phyloP scores from a whole-genome alignment of 2,329 filamentous ascomycete genomes.

The Nannizzia gypsea region DNA sequence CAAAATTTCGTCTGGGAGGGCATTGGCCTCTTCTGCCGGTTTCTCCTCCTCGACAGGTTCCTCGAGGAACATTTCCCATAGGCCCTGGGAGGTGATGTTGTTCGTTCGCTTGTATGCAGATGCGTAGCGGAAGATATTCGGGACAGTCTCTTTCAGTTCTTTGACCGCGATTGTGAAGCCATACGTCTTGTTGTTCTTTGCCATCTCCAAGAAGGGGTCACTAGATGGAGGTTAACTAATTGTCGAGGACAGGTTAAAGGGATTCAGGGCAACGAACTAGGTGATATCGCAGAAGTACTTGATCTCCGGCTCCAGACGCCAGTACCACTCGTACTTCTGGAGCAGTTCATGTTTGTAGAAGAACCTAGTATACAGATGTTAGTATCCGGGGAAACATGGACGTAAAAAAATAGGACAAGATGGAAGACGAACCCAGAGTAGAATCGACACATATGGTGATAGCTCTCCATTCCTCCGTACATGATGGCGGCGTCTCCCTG shows the following conservation, averaged over 20 bases:
- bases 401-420: neutral
- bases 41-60: conserved; percentile 37
- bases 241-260: neutral
- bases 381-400: neutral
- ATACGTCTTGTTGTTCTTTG: conserved; percentile 88
- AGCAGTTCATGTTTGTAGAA: conserved; percentile 96
- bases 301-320: conserved; percentile 97
- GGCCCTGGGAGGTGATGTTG: conserved; percentile 76
- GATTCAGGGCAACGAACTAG: conserved; percentile 51
- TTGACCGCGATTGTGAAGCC: conserved; percentile 98
- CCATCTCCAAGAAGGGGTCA: conserved; percentile 94
- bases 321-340: conserved; percentile 98
- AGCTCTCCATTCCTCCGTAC: conserved; percentile 98
- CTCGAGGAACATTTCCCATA: conserved; percentile 99
- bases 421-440: conserved; percentile 71
- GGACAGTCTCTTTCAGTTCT: conserved; percentile 91
- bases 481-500: conserved; percentile 96
- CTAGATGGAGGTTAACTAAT: conserved; percentile 39
- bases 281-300: conserved; percentile 99
- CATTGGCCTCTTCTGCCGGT: conserved; percentile 53
- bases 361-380: conserved; percentile 47
- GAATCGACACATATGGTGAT: conserved; percentile 98
- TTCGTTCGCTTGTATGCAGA: conserved; percentile 91
- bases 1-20: conserved; percentile 70
- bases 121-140: conserved; percentile 98